Percentiles rank a stretch among this genome's conserved stretches.
Evolutionary conservation across 345 rosid genomes (phyloP).

Genomic region (Arabis hirsuta): DNA sequence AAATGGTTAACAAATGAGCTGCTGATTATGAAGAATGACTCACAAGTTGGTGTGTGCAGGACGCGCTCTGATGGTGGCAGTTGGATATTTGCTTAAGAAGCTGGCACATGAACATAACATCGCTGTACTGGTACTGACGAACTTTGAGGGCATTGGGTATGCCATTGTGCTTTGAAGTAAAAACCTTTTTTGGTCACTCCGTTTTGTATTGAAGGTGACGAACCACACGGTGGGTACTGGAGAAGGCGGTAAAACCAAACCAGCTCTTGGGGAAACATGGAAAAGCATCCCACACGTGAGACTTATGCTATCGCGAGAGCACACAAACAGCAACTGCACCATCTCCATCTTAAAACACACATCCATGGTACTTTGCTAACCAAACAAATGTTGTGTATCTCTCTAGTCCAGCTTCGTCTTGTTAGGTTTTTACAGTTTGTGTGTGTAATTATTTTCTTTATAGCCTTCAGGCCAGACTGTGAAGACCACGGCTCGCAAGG

Average conservation of each 20-base stretch:
- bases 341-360: conserved; percentile 71
- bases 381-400: conserved; percentile 9
- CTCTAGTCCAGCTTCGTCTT: conserved; percentile 10
- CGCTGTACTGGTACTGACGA: conserved; percentile 58
- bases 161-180: conserved; percentile 20
- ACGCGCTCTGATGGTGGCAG: conserved; percentile 74
- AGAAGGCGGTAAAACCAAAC: conserved; percentile 67
- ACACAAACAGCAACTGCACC: conserved; percentile 45
- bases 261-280: conserved; percentile 94
- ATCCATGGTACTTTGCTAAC: conserved; percentile 48
- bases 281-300: conserved; percentile 80
- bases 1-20: conserved; percentile 1
- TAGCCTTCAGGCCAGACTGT: conserved; percentile 39
- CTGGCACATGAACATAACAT: conserved; percentile 73
- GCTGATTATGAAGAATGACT: conserved; percentile 11
- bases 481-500: conserved; percentile 21
- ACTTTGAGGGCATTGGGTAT: conserved; percentile 4
- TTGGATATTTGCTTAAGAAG: conserved; percentile 78
- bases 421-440: background rate
- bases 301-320: conserved; percentile 59
- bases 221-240: conserved; percentile 85
- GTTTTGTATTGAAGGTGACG: conserved; percentile 56
- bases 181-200: background rate
- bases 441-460: background rate
- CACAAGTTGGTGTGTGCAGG: conserved; percentile 48